Conservation (phyloP, 257 asterid genomes). For the Perilla frutescens region DNA sequence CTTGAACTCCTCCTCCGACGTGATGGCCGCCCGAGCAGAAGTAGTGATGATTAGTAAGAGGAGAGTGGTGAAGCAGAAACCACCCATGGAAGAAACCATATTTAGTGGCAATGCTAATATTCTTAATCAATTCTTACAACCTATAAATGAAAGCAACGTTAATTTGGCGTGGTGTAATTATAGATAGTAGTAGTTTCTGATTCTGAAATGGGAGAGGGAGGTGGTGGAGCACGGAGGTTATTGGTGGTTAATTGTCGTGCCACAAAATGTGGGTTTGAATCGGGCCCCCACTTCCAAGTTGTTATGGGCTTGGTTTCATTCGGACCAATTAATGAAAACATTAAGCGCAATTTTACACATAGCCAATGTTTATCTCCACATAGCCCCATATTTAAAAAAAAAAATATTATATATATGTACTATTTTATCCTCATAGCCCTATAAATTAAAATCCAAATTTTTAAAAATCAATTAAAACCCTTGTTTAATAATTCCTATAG, state of each 20-base stretch:
- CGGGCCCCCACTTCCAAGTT: too few relatives aligned
- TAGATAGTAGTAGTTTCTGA: neutral
- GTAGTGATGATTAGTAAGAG: conserved; percentile 23
- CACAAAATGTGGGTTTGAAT: neutral
- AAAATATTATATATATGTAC: too few relatives aligned
- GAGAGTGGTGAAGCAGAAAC: conserved; percentile 29
- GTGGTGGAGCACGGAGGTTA: conserved; percentile 56
- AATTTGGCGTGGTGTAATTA: neutral
- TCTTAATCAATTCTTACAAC: neutral
- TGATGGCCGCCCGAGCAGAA: conserved; percentile 23
- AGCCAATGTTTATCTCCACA: too few relatives aligned
- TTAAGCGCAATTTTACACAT: too few relatives aligned
- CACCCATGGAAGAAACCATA: conserved; percentile 39
- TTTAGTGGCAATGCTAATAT: neutral
- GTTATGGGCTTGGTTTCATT: too few relatives aligned
- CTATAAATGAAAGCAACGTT: neutral
- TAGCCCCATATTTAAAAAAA: too few relatives aligned
- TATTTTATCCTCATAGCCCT: too few relatives aligned
- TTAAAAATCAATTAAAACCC: too few relatives aligned
- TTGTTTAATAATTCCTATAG: too few relatives aligned
- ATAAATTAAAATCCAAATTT: too few relatives aligned
- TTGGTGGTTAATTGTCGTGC: conserved; percentile 40
- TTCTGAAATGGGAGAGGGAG: conserved; percentile 15
- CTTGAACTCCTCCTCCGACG: conserved; percentile 62
- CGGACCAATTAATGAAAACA: too few relatives aligned